These are phyloP conservation scores for Calonectria ilicicola DNA, from an alignment of 2,329 filamentous ascomycete genomes.

Conservation along the genomic window DNA sequence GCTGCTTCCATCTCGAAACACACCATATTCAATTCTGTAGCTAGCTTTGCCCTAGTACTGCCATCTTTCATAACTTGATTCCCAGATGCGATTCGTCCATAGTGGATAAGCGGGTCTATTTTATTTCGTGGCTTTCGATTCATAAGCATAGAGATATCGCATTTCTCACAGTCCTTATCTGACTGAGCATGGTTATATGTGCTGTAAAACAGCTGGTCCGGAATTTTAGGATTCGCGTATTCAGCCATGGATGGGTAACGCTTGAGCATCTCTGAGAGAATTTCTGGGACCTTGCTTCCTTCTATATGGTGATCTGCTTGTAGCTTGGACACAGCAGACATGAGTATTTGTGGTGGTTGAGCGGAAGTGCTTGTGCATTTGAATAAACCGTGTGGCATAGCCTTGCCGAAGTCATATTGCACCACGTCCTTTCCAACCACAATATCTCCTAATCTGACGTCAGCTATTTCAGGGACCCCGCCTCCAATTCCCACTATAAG, in stretches of 20 bases:
- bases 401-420: conserved; percentile 18
- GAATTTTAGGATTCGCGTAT: neutral
- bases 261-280: neutral
- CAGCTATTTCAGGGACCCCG: conserved; percentile 12
- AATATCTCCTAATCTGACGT: conserved; percentile 27
- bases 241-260: neutral
- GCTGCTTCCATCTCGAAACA: conserved; percentile 46
- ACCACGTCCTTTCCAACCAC: conserved; percentile 20
- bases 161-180: neutral
- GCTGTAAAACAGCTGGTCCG: neutral
- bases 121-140: neutral
- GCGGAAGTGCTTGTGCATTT: neutral
- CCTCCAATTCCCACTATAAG: conserved; percentile 29
- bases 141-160: neutral
- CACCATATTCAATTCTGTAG: conserved; percentile 6
- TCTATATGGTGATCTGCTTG: neutral
- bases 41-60: conserved; percentile 42
- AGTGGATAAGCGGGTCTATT: conserved; percentile 13
- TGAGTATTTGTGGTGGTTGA: neutral
- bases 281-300: neutral
- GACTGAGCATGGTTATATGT: neutral
- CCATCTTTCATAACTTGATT: conserved; percentile 50
- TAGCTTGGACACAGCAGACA: neutral
- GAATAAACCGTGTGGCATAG: neutral
- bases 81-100: conserved; percentile 41